Base-by-base conservation (phyloP, 2,329 filamentous ascomycete genomes). In the Helicocarpus griseus region DNA sequence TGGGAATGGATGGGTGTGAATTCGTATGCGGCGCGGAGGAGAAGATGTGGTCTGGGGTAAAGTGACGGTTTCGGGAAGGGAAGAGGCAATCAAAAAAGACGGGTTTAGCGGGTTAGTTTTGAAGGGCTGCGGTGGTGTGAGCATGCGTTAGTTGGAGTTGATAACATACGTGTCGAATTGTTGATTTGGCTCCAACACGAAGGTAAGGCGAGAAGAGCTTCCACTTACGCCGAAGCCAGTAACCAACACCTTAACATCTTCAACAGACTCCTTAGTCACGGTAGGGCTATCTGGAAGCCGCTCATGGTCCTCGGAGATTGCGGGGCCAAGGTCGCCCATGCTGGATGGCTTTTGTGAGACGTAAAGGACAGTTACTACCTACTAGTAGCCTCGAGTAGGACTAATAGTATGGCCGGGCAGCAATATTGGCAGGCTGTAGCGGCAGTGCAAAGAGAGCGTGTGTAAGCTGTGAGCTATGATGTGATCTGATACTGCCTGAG, bases 71-170 rank as follows among this genome's bases (percentile, higher is more conserved):
- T 77, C 67, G 3, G 87, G 83, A n/a, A 94, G 79, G 19, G 72
- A 74, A 24, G 74, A 76, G 46, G 85, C 82, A 63, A 95, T 90
- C 63, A 90, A 79, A 77, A 81, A 90, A 2, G 88, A 89, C 7
- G 89, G 87, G 64, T 95, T 95, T 54, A 83, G 72, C 26, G 82
- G 80, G 62, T 83, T 83, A 41, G 83, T 75, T 60, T 84, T 82
- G 68, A 94, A 95, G 1, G 89, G 85, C 87, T 91, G 36, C 24
- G 14, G 22, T 29, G 26, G 14, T 22, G 41, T 26, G 24, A 33
- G 38, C 26, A 17, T 29, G 40, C 28, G 28, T 29, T 45, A 45
- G n/a, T 9, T 24, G n/a, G n/a, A n/a, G n/a, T n/a, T n/a, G n/a
- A n/a, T n/a, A n/a, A n/a, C n/a, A n/a, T n/a, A n/a, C n/a, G n/a